Evolutionary conservation across 106 monocot species (phyloP), one percentile per base, ranked within the genome.

Genomic region (Apostasia ramifera): DNA sequence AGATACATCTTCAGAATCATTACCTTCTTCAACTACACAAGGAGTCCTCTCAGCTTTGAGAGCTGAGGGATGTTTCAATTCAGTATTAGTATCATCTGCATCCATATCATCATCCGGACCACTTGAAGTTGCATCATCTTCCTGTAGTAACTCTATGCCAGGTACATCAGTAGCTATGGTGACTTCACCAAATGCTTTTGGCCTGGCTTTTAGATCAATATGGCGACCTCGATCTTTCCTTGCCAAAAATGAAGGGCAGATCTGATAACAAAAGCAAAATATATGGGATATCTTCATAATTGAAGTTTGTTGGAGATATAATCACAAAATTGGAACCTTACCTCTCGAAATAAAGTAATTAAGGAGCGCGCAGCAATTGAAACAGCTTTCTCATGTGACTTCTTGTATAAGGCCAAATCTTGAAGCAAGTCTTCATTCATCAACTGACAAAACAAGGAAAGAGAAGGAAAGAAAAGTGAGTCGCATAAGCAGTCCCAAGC

Each of bases 341-440:
- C 95, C 95, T 97, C 89, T 76, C 95, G 80, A 66, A 97, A 97
- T 77, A 95, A 77, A 69, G 83, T 80, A 58, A 95, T 74, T 57
- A 95, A 78, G 60, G 95, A 95, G 44, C 95, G 92, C 79, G 95
- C 91, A 67, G 95, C 95, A 7, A 79, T 86, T 56, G 95, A 95
- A 72, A 95, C 77, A 65, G 88, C 88, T 74, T 95, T 95, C 73
- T 95, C 92, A 66, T 92, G 95, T 66, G 91, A 92, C 57, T 95
- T 95, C 66, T 89, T 95, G 82, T 97, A 97, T 15, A 97, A 69
- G 51, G 83, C 95, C 66, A 97, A 82, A 68, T 97, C 95, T 89
- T 92, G 95, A 48, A 97, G 92, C 66, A 97, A 80, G 83, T 97
- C 95, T 84, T 97, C 95, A 53, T 86, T 79, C 95, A 97, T 97